Conservation (phyloP, 1,139 yeast genomes). For the Wickerhamomyces sp. region DNA sequence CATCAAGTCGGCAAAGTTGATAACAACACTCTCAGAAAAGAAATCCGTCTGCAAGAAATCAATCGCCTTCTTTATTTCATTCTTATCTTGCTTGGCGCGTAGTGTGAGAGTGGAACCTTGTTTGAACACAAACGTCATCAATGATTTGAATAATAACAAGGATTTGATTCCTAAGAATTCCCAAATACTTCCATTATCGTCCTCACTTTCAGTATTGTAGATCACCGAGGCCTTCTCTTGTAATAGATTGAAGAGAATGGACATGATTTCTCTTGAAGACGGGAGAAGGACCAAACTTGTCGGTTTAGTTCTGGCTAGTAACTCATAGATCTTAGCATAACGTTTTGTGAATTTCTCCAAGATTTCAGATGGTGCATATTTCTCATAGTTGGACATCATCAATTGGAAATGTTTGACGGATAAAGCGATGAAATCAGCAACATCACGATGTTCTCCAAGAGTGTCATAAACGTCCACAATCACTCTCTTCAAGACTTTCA, state of each 20-base stretch:
- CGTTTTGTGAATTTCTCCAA: slow-evolving; percentile 70
- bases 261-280: slow-evolving; percentile 52
- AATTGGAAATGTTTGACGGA: slow-evolving; percentile 58
- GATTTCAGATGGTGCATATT: slow-evolving; percentile 45
- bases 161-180: slow-evolving; percentile 71
- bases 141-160: slow-evolving; percentile 56
- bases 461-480: slow-evolving; percentile 73
- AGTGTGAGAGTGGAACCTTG: slow-evolving; percentile 61
- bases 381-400: slow-evolving; percentile 50
- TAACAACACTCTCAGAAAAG: slow-evolving; percentile 52
- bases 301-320: slow-evolving; percentile 54
- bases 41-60: slow-evolving; percentile 45
- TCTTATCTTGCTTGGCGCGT: slow-evolving; percentile 54
- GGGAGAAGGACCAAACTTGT: slow-evolving; percentile 70
- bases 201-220: slow-evolving; percentile 43
- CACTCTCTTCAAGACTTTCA: slow-evolving; percentile 70
- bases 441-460: slow-evolving; percentile 47
- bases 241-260: slow-evolving; percentile 52
- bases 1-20: slow-evolving; percentile 57
- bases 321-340: slow-evolving; percentile 67
- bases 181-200: slow-evolving; percentile 62
- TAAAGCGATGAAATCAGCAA: slow-evolving; percentile 53
- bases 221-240: slow-evolving; percentile 59
- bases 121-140: slow-evolving; percentile 56
- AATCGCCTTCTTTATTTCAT: slow-evolving; percentile 57